Conservation (phyloP, 2,329 filamentous ascomycete genomes). For the Ophiocordyceps sinensis region DNA sequence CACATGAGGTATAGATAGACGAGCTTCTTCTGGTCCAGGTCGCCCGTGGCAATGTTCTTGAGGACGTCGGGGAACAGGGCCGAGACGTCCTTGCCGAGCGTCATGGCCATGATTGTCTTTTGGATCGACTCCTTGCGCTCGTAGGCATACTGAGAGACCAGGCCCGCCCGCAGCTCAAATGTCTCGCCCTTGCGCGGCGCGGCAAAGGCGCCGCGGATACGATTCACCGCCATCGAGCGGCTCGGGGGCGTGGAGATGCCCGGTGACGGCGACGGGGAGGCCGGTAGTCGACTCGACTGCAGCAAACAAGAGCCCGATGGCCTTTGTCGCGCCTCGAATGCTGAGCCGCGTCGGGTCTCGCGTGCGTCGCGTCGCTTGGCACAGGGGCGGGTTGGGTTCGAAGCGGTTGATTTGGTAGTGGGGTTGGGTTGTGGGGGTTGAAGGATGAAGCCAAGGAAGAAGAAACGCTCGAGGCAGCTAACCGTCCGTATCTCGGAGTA, state of each 20-base stretch:
- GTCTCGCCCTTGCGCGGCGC: constrained; percentile 94
- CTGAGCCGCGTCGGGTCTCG: no score
- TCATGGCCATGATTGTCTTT: constrained; percentile 99
- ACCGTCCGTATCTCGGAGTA: no score
- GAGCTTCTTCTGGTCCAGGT: constrained; percentile 98
- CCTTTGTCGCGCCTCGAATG: no score
- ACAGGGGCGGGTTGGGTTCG: no score
- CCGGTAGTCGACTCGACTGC: not conserved
- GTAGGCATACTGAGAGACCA: constrained; percentile 98
- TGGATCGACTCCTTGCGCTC: constrained; percentile 98
- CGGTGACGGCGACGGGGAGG: not conserved
- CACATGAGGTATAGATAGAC: constrained; percentile 97
- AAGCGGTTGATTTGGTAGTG: no score
- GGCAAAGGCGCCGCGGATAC: constrained; percentile 86
- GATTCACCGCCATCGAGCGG: constrained; percentile 74
- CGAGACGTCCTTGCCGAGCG: constrained; percentile 94
- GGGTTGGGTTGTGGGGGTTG: no score
- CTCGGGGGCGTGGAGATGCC: constrained; percentile 9
- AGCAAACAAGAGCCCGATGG: no score
- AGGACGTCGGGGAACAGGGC: constrained; percentile 93
- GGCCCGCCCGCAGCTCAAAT: constrained; percentile 85
- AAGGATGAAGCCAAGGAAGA: no score
- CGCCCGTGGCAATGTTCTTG: constrained; percentile 92
- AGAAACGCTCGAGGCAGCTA: no score
- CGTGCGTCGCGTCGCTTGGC: no score